These are phyloP conservation scores for Begonia masoniana DNA, from an alignment of 306 rosid genomes.

Conservation along the genomic window DNA sequence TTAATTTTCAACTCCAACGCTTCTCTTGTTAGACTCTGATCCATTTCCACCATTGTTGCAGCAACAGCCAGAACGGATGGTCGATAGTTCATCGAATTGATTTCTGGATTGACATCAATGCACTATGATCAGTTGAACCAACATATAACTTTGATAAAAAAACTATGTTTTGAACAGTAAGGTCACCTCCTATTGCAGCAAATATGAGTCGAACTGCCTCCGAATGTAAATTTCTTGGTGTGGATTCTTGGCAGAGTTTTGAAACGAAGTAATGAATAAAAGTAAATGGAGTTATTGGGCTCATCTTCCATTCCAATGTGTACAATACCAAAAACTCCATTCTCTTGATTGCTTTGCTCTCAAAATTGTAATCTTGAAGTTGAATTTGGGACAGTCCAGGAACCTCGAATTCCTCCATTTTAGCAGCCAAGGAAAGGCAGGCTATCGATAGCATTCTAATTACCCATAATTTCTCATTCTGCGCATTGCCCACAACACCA, in stretches of 20 bases:
- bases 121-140: not conserved
- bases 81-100: conserved; percentile 38
- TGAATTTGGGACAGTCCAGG: conserved; percentile 41
- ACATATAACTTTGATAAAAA: not conserved
- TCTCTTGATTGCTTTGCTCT: conserved; percentile 33
- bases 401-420: conserved; percentile 56
- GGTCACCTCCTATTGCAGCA: conserved; percentile 41
- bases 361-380: conserved; percentile 34
- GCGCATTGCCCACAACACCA: conserved; percentile 3
- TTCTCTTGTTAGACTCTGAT: conserved; percentile 33
- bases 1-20: conserved; percentile 40
- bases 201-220: conserved; percentile 31
- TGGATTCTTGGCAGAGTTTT: conserved; percentile 32
- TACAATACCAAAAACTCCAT: conserved; percentile 75
- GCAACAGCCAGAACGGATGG: conserved; percentile 76
- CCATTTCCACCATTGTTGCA: conserved; percentile 44
- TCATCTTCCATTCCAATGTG: conserved; percentile 66
- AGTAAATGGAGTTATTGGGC: conserved; percentile 44
- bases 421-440: conserved; percentile 67
- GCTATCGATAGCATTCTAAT: conserved; percentile 53
- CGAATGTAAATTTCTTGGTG: conserved; percentile 18
- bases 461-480: conserved; percentile 59
- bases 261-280: conserved; percentile 53
- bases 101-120: conserved; percentile 28
- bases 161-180: not conserved